Evolutionary conservation across 495 filamentous ascomycete species (phyloP).

Genomic region (Usnea hakonensis): DNA sequence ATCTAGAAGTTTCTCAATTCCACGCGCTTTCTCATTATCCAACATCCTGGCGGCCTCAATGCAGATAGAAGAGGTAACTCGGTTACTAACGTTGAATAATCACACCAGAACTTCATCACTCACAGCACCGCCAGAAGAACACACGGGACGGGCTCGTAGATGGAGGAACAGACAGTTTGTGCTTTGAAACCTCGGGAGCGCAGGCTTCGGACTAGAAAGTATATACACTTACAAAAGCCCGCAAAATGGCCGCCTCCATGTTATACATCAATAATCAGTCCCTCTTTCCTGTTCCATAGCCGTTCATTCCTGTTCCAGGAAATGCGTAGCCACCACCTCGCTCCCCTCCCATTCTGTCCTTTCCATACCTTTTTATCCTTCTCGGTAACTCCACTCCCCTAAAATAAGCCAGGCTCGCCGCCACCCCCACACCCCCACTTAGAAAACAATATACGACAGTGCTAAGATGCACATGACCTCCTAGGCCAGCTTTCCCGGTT

Average conservation of each 20-base stretch:
- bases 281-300: slow-evolving; percentile 50
- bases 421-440: slow-evolving; percentile 37
- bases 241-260: not conserved
- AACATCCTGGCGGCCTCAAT: not conserved
- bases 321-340: slow-evolving; percentile 40
- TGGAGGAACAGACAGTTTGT: not conserved
- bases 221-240: not conserved
- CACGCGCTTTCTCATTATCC: not conserved
- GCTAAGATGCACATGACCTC: slow-evolving; percentile 26
- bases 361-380: slow-evolving; percentile 38
- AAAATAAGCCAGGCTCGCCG: slow-evolving; percentile 29
- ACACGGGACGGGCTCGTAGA: not conserved
- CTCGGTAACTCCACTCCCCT: slow-evolving; percentile 35
- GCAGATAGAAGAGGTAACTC: not conserved
- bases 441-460: slow-evolving; percentile 29
- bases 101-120: not conserved
- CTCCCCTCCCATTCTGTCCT: slow-evolving; percentile 33
- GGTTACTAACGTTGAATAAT: not conserved
- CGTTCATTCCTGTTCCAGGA: slow-evolving; percentile 34
- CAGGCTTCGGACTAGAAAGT: not conserved
- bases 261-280: slow-evolving; percentile 35
- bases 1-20: not conserved
- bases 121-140: not conserved
- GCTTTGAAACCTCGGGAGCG: not conserved
- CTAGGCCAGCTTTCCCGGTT: slow-evolving; percentile 19